Percentiles rank a stretch among this genome's conserved stretches.
Conservation (phyloP, 805 yeast genomes). For the Candida xiaguanensis region DNA sequence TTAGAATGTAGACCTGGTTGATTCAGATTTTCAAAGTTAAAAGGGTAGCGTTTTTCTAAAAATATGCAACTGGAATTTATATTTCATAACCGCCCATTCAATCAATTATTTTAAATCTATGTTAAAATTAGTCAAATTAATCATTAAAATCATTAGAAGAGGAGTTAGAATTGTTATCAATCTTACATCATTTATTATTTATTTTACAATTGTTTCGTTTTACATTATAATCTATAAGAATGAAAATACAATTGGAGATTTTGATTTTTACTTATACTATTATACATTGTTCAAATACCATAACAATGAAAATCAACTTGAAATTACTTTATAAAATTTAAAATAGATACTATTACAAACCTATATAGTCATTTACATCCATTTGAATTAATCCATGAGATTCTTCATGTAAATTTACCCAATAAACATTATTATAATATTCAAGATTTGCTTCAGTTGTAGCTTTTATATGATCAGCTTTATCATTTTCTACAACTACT, state of each 20-base stretch:
- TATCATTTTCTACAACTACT: slow-evolving; percentile 52
- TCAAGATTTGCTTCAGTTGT: slow-evolving; percentile 16
- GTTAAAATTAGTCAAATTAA: neutral
- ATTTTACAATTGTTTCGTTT: slow-evolving; percentile 1
- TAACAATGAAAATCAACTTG: neutral
- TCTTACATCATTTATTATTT: neutral
- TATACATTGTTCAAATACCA: slow-evolving; percentile 4
- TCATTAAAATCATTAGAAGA: neutral
- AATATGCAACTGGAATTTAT: neutral
- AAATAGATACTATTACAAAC: slow-evolving; percentile 4
- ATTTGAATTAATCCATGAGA: slow-evolving; percentile 55
- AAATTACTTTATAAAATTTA: neutral
- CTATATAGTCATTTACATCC: slow-evolving; percentile 27
- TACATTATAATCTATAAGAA: neutral
- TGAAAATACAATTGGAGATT: slow-evolving; percentile 2
- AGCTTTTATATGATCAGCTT: slow-evolving; percentile 27
- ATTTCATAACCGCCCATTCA: neutral
- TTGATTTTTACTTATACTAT: slow-evolving; percentile 5
- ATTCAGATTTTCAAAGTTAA: too few species aligned
- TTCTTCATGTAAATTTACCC: slow-evolving; percentile 69
- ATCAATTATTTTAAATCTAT: neutral
- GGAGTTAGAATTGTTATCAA: neutral
- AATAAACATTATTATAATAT: slow-evolving; percentile 47
- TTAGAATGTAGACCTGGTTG: too few species aligned
- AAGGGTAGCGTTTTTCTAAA: too few species aligned